These are phyloP conservation scores for Linderniella brevidens DNA, from an alignment of 257 asterid genomes.

Conservation along the genomic window DNA sequence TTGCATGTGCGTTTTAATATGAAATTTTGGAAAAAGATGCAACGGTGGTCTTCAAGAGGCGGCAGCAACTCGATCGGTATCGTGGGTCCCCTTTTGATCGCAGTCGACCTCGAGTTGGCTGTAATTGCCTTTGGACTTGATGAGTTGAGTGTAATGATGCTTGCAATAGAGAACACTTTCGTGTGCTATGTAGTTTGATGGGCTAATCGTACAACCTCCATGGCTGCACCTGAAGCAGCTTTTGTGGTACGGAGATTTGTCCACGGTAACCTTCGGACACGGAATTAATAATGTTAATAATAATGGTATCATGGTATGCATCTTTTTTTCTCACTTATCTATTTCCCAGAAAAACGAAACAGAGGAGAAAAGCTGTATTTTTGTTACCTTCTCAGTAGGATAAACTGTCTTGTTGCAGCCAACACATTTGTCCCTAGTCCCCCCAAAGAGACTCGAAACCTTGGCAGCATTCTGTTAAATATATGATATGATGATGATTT, in stretches of 20 bases:
- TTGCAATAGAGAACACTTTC: constrained; percentile 66
- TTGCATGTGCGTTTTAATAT: too few species aligned
- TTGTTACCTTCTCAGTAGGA: constrained; percentile 55
- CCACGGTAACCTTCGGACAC: constrained; percentile 28
- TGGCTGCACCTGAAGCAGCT: constrained; percentile 61
- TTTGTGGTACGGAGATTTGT: constrained; percentile 50
- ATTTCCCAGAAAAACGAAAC: too few species aligned
- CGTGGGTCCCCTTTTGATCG: too few species aligned
- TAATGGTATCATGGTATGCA: neutral
- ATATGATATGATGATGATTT: too few species aligned
- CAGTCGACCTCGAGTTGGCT: constrained; percentile 43
- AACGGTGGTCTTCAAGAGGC: too few species aligned
- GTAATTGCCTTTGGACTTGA: constrained; percentile 50
- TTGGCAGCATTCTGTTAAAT: constrained; percentile 33
- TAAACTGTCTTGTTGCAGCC: constrained; percentile 54
- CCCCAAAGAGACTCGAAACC: constrained; percentile 44
- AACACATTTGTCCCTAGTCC: constrained; percentile 56
- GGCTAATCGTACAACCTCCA: constrained; percentile 72
- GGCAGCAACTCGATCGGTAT: too few species aligned
- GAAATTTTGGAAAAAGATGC: too few species aligned
- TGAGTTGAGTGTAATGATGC: constrained; percentile 61
- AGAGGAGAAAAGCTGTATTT: too few species aligned
- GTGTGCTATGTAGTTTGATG: constrained; percentile 58
- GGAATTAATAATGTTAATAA: neutral
- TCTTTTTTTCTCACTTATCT: neutral